phyloP scores from a whole-genome alignment of 2,329 filamentous ascomycete species.

The Epichloe scottii region DNA sequence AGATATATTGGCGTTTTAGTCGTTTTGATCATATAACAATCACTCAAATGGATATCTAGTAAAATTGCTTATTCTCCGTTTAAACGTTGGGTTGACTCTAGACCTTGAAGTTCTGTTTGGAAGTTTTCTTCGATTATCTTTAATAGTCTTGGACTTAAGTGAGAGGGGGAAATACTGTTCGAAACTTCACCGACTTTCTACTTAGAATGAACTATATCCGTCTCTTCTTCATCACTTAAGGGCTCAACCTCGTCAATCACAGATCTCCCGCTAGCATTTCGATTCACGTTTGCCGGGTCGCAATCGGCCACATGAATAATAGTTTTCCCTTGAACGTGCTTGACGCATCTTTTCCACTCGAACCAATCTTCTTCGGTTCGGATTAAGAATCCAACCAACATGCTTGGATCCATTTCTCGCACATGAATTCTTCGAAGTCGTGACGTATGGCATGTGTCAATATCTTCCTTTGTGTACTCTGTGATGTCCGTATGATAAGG shows the following conservation, averaged over 20 bases:
- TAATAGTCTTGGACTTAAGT: background rate
- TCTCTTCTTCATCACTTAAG: conserved; percentile 59
- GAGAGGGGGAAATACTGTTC: background rate
- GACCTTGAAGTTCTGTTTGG: too few species aligned
- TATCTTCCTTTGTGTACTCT: conserved; percentile 56
- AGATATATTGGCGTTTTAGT: background rate
- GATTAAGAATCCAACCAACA: conserved; percentile 91
- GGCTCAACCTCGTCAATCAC: conserved; percentile 85
- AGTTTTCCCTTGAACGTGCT: conserved; percentile 64
- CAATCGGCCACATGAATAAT: conserved; percentile 74
- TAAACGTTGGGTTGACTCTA: too few species aligned
- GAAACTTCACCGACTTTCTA: conserved; percentile 6
- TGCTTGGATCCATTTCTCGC: conserved; percentile 92
- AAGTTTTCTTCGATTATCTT: too few species aligned
- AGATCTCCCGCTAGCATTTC: conserved; percentile 47
- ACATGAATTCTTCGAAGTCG: conserved; percentile 73
- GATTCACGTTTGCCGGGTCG: conserved; percentile 44
- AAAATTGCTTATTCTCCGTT: too few species aligned
- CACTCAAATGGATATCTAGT: too few species aligned
- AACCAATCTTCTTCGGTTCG: conserved; percentile 71
- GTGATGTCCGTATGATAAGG: conserved; percentile 43
- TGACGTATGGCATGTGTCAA: conserved; percentile 77
- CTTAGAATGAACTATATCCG: conserved; percentile 25
- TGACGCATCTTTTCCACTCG: conserved; percentile 66
- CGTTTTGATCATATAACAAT: background rate